Evolutionary conservation across 306 rosid genomes (phyloP).

Genomic region (Acacia acuminata): DNA sequence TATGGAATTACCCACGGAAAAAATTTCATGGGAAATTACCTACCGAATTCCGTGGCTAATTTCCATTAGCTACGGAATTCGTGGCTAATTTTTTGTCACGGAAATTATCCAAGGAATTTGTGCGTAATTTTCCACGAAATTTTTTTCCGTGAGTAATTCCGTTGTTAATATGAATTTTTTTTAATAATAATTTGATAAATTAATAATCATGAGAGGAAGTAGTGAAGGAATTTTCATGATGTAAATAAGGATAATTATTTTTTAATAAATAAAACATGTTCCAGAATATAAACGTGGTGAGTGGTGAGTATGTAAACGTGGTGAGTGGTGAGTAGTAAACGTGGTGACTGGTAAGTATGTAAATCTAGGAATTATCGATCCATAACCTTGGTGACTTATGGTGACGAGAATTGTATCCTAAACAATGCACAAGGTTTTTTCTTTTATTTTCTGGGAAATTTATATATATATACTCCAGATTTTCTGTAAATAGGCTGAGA

Average conservation of each 20-base stretch:
- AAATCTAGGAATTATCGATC: neutral
- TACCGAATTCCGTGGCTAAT: too few relatives aligned
- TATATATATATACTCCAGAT: neutral
- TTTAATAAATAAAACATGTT: neutral
- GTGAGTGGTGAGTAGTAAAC: too few relatives aligned
- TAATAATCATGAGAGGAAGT: neutral
- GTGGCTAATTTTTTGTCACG: too few relatives aligned
- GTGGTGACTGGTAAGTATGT: too few relatives aligned
- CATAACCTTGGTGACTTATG: neutral
- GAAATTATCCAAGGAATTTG: too few relatives aligned
- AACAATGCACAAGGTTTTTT: neutral
- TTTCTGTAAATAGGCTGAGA: neutral
- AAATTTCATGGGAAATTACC: too few relatives aligned
- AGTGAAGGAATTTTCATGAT: neutral
- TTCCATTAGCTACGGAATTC: too few relatives aligned
- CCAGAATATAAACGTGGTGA: neutral
- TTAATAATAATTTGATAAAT: too few relatives aligned
- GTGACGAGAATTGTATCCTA: neutral
- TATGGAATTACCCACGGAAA: too few relatives aligned
- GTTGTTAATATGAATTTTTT: too few relatives aligned
- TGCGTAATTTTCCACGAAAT: too few relatives aligned
- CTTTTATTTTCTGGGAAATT: neutral
- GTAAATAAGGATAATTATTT: neutral
- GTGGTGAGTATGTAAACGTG: neutral
- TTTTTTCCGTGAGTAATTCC: too few relatives aligned